Evolutionary conservation across 2,329 filamentous ascomycete species (phyloP), one percentile per base, ranked within the genome.

Genomic region (Simplicillium sp.): DNA sequence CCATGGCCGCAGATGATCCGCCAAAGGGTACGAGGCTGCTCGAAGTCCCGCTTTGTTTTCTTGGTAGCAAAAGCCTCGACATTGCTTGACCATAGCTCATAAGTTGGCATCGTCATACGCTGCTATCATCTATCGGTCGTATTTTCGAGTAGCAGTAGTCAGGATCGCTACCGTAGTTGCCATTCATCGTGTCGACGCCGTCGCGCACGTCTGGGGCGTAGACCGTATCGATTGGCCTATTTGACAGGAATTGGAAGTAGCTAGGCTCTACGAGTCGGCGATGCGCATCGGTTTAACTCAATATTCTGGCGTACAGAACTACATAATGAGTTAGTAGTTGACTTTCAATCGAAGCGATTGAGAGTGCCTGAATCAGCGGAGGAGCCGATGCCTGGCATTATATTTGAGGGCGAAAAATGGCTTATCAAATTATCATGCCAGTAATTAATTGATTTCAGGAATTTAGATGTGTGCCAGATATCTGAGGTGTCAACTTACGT

Each of bases 361-460:
- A n/a, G n/a, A n/a, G n/a, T n/a, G n/a, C 36, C 20, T 0, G 77
- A 74, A 51, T 85, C 80, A 7, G 76, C 73, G 0, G 74, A 75
- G 0, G 77, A 71, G 39, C 72, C 77, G 36, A 80, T 67, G 2
- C 81, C 81, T 0, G 78, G 79, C 0, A 82, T 75, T 54, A 84
- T 62, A 44, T 73, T 77, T 1, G 73, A 73, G 0, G 81, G 80
- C 0, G 75, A 77, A 51, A 84, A 85, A 1, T 77, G 75, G 0
- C 75, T 72, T 58, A 84, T 79, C 56, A 85, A 80, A 36, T 82
- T 73, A 52, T 87, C 81, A 36, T 73, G 68, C 51, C 83, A 83
- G 63, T 83, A 84, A 59, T 85, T 37, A 12, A 6, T 35, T 3
- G 33, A 34, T 84, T 55, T 69, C 67, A n/a, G n/a, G n/a, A n/a